These are phyloP conservation scores for Nevesoporus exiguus DNA, from an alignment of 768 basidiomycete species.

Conservation along the genomic window DNA sequence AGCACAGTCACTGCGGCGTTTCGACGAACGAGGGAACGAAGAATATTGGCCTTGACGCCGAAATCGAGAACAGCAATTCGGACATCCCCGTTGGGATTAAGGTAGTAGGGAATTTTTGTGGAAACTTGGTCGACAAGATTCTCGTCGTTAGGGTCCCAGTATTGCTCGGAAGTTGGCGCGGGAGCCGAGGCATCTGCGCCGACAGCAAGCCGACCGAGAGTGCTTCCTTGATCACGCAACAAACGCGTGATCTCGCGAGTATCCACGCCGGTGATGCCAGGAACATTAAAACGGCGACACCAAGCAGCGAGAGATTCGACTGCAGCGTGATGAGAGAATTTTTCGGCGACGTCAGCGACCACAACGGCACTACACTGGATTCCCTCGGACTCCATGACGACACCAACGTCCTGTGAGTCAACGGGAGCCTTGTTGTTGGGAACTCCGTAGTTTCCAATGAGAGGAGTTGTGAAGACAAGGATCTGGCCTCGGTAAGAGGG, in stretches of 20 bases:
- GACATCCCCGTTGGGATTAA: conserved; percentile 85
- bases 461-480: conserved; percentile 95
- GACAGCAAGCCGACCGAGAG: conserved; percentile 85
- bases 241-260: conserved; percentile 94
- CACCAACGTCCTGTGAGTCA: conserved; percentile 76
- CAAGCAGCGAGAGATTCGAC: conserved; percentile 91
- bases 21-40: conserved; percentile 87
- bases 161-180: conserved; percentile 63
- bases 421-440: conserved; percentile 73
- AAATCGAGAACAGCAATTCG: conserved; percentile 96
- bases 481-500: conserved; percentile 98
- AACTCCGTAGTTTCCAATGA: conserved; percentile 99
- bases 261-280: conserved; percentile 95
- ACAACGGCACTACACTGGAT: conserved; percentile 93
- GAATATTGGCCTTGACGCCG: conserved; percentile 96
- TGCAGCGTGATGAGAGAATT: conserved; percentile 91
- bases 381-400: conserved; percentile 81
- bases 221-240: conserved; percentile 95
- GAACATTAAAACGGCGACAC: conserved; percentile 87
- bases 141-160: conserved; percentile 89
- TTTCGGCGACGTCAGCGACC: conserved; percentile 92
- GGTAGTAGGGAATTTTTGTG: conserved; percentile 74
- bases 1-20: conserved; percentile 92
- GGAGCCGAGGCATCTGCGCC: conserved; percentile 65
- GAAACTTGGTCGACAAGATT: conserved; percentile 95